Base-by-base conservation (phyloP, 2,329 filamentous ascomycete genomes). In the Fusarium sororula region DNA sequence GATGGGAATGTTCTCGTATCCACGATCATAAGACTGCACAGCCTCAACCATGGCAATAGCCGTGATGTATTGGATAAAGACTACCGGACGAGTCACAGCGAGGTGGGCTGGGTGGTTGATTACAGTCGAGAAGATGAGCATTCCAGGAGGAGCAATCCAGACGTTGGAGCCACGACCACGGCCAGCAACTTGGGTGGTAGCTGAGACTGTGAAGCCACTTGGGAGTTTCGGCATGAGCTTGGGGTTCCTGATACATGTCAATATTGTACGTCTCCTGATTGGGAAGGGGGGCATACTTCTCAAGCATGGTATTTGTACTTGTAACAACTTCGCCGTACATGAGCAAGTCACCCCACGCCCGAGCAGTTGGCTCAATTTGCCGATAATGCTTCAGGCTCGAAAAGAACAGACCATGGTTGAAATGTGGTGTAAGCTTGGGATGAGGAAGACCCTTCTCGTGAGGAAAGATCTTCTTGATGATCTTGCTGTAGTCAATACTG, bases 61-160 rank as follows among this genome's bases (percentile, higher is more conserved):
- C 0, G 94, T 91, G 20, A 99, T 88, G 80, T 99, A 99, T 82
- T 98, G 96, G 35, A 98, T 87, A 82, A 99, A 98, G 2, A 98
- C 92, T 15, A 98, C 92, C 0, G 96, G 95, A 0, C 93, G 93
- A 4, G 87, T 89, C 48, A 88, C 86, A 14, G 91, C 92, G 14
- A 96, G 88, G 37, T 92, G 87, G 37, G 93, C 90, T 2, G 93
- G 89, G 82, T 99, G 96, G 72, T 94, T 93, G 74, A 99, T 90
- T 44, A 97, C 90, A 1, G 92, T 94, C 15, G 94, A 98, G 84
- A 97, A 96, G 81, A 98, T 93, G 11, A 98, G 87, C 41, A 90
- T 91, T 2, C 96, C 96, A 0, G 93, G 90, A 2, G 96, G 96
- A 0, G 95, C 94, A 9, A 99, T 91, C 96, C 96, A 99, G 68